Conservation (phyloP, 192 early-diverging fungal species). For the Diversispora epigaea region DNA sequence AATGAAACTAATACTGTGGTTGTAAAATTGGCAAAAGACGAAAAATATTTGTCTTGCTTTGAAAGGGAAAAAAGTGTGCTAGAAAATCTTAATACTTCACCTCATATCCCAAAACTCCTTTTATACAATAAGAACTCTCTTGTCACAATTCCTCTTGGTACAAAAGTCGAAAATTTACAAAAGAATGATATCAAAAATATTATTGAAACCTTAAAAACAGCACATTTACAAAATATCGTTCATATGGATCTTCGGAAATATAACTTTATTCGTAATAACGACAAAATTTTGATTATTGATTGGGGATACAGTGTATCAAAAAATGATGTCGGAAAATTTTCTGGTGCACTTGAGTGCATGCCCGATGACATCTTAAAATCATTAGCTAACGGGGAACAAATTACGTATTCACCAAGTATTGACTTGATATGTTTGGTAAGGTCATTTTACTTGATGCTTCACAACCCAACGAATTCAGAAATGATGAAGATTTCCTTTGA, state of each 20-base stretch:
- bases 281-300: conserved; percentile 17
- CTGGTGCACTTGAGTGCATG: conserved; percentile 18
- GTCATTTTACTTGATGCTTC: conserved; percentile 22
- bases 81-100: not conserved
- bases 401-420: not conserved
- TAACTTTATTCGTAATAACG: conserved; percentile 23
- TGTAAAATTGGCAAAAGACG: conserved; percentile 22
- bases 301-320: conserved; percentile 25
- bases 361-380: conserved; percentile 1
- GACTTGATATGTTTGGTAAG: conserved; percentile 25
- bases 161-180: conserved; percentile 1
- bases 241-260: conserved; percentile 21
- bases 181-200: conserved; percentile 16
- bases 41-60: not conserved
- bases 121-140: not conserved
- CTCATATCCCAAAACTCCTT: conserved; percentile 1
- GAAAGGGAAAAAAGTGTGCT: not conserved
- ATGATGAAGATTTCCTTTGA: conserved; percentile 7
- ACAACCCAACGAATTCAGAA: not conserved
- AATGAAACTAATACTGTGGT: not conserved
- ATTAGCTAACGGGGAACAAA: not conserved
- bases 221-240: not conserved
- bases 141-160: conserved; percentile 7
- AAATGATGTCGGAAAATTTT: not conserved
- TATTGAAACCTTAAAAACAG: not conserved